These are phyloP conservation scores for Haematococcus sp. DNA, from an alignment of 139 green algal species.

Conservation along the genomic window DNA sequence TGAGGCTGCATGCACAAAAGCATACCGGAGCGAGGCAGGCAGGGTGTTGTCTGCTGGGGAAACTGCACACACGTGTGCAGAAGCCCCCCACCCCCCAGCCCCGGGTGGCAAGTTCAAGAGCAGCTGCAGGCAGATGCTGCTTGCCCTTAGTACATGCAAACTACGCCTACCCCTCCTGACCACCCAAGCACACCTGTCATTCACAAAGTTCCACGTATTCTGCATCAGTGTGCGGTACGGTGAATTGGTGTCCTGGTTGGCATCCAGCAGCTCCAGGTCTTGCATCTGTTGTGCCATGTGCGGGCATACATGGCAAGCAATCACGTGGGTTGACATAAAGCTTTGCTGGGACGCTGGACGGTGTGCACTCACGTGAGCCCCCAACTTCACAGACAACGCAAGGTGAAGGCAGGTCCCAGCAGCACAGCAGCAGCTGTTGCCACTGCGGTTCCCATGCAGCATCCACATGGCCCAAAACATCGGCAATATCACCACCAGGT, in stretches of 20 bases:
- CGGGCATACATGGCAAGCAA: too few relatives aligned
- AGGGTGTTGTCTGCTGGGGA: not conserved
- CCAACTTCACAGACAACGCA: too few relatives aligned
- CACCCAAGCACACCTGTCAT: conserved; percentile 36
- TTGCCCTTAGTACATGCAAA: not conserved
- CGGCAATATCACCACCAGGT: not conserved
- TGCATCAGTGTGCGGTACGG: conserved; percentile 27
- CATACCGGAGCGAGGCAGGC: not conserved
- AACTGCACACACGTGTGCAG: not conserved
- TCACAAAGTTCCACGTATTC: conserved; percentile 47
- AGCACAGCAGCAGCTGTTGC: too few relatives aligned
- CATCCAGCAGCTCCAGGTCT: too few relatives aligned
- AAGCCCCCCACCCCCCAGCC: not conserved
- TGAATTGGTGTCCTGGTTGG: too few relatives aligned
- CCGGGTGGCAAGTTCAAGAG: not conserved
- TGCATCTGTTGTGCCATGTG: too few relatives aligned
- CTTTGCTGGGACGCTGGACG: too few relatives aligned
- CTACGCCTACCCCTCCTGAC: not conserved
- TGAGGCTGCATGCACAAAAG: conserved; percentile 24
- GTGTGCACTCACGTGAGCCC: too few relatives aligned
- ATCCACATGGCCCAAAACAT: too few relatives aligned
- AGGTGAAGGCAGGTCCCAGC: too few relatives aligned
- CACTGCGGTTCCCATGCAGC: too few relatives aligned
- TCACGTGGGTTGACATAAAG: too few relatives aligned
- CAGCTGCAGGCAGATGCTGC: not conserved